Conservation (phyloP, 495 filamentous ascomycete species). For the Xylaria intraflava region DNA sequence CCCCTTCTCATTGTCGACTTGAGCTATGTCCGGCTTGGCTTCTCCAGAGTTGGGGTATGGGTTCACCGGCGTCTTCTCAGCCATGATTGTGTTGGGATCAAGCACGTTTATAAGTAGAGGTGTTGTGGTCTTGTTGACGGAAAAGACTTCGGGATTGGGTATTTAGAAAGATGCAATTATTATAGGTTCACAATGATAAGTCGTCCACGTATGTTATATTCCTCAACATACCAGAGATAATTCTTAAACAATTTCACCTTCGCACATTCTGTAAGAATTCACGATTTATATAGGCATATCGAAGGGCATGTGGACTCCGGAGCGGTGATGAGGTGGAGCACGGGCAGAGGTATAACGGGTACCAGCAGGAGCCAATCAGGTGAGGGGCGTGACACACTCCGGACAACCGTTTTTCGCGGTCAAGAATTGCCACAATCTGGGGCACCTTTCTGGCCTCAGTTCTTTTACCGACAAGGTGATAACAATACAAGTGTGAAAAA, state of each 20-base stretch:
- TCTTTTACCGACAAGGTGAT: too few relatives aligned
- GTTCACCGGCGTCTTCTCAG: background rate
- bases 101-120: too few relatives aligned
- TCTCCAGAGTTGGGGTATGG: background rate
- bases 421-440: background rate
- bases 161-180: background rate
- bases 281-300: slow-evolving; percentile 2
- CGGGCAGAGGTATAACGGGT: background rate
- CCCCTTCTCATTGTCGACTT: background rate
- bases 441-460: background rate
- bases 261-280: background rate
- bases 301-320: too few relatives aligned
- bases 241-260: background rate
- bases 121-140: background rate
- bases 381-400: slow-evolving; percentile 10
- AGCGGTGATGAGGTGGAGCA: too few relatives aligned
- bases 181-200: background rate
- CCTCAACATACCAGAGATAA: too few relatives aligned
- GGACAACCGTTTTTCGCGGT: background rate
- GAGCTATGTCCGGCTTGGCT: background rate
- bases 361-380: slow-evolving; percentile 2
- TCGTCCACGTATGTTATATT: background rate
- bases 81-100: background rate
- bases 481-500: too few relatives aligned
- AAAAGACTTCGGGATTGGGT: background rate